Evolutionary conservation across 2,329 filamentous ascomycete genomes (phyloP), one percentile per base, ranked within the genome.

Genomic region (Cytospora chrysosperma): DNA sequence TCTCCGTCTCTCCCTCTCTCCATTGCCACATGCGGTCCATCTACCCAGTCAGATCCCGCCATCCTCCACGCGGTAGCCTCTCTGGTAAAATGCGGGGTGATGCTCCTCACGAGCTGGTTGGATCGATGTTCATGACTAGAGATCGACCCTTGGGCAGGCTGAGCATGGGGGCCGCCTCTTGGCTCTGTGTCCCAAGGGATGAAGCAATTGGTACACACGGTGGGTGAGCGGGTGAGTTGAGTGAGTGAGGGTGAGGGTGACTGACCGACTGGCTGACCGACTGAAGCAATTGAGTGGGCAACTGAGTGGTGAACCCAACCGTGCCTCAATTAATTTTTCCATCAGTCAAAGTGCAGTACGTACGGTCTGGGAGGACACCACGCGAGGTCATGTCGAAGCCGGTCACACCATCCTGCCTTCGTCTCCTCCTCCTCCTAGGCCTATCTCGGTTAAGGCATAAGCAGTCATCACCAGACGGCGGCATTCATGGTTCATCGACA

Each of bases 361-460:
- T 34, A 34, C 4, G 32, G 4, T 52, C 58, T 34, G 27, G 27
- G 34, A 49, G 27, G 37, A 21, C 28, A n/a, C n/a, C n/a, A n/a
- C n/a, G 37, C 51, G 58, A 61, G 51, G 49, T 43, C 50, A 40
- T 54, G 49, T 62, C 54, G 56, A n/a, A 37, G 59, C 50, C 27
- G 53, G 56, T 62, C 63, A 59, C 63, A 28, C 55, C 63, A 65
- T 54, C 24, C 19, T 8, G 19, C 21, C 28, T 26, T 37, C 51
- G 30, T 32, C 63, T 65, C 21, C 28, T 26, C 34, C 51, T 24
- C 27, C 63, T 65, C 56, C 61, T 63, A 56, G 40, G 40, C 59
- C 63, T 50, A 56, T 57, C 55, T 57, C 40, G 63, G 59, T 52
- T 56, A 62, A 57, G 59, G 37, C 51, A 47, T 37, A 32, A 59